Evolutionary conservation across 768 basidiomycete genomes (phyloP), one percentile per base, ranked within the genome.

Genomic region (Kwoniella dejecticola): DNA sequence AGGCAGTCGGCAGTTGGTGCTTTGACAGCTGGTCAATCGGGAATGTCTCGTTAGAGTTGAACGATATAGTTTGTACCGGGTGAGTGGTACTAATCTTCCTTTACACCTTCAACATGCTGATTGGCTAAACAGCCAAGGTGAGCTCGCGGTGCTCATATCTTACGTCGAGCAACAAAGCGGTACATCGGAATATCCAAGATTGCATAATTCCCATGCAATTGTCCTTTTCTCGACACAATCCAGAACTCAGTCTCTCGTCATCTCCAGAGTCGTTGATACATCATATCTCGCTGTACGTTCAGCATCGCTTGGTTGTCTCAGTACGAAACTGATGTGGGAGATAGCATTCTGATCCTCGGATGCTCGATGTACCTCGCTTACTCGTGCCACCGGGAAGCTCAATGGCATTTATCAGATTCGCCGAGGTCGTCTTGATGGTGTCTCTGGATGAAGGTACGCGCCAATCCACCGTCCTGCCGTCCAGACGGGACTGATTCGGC

Each of bases 361-460:
- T 69, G 8, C 66, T 79, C 0, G 79, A 79, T n/a, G 57, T 63
- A 1, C 79, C 81, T 3, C 60, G 69, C 7, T 65, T 82, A 2
- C 26, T 67, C 11, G 66, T 80, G n/a, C 72, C 79, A 0, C 46
- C 50, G 12, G 64, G 62, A 0, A 67, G 69, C 21, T 46, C 65
- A 6, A 68, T 69, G 12, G 77, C 74, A 3, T 80, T 81, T 61
- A 67, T 80, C 44, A 66, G 69, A n/a, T 80, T 81, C 40, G 64
- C 79, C 12, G 74, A 76, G 26, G 71, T 68, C 2, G 62, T 81
- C 27, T 67, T 80, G 19, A 55, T 78, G 41, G 60, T 76, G 19
- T 78, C 79, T 1, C 54, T 80, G 15, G 42, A 52, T 4, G 63
- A 60, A 24, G 36, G 75, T 76, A 31, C 44, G 72, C 60, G 11